Percentiles rank a stretch among this genome's conserved stretches.
These are phyloP conservation scores for Claviceps sorghi DNA, from an alignment of 2,329 filamentous ascomycete species.

Conservation along the genomic window DNA sequence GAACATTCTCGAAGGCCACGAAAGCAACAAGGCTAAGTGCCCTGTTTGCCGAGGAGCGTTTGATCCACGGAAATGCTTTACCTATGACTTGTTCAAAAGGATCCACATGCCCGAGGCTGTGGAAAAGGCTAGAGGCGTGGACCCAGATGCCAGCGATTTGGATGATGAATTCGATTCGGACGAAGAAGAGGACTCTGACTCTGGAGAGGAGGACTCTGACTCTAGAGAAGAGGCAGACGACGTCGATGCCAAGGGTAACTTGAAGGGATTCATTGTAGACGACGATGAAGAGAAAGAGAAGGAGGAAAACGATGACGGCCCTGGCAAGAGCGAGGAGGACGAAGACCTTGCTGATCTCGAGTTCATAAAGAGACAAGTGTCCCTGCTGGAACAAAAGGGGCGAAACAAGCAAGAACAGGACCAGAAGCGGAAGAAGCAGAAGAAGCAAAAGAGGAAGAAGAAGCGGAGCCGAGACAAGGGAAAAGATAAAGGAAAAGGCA, in stretches of 20 bases:
- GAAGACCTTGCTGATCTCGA: slow-evolving; percentile 8
- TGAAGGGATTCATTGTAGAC: slow-evolving; percentile 19
- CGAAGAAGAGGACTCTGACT: slow-evolving; percentile 1
- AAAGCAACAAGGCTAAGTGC: slow-evolving; percentile 46
- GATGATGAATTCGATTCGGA: slow-evolving; percentile 17
- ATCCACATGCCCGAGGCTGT: slow-evolving; percentile 48
- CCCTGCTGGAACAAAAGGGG: background rate
- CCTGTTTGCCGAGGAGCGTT: slow-evolving; percentile 60
- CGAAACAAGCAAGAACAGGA: background rate
- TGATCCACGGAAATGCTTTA: slow-evolving; percentile 55
- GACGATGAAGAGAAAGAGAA: slow-evolving; percentile 17
- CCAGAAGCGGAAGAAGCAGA: background rate
- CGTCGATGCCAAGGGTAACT: slow-evolving; percentile 15
- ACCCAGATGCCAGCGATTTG: slow-evolving; percentile 18
- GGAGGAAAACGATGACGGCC: background rate
- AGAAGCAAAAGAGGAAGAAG: background rate
- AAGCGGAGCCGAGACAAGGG: slow-evolving; percentile 9
- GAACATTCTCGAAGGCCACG: slow-evolving; percentile 44
- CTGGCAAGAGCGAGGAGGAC: slow-evolving; percentile 7
- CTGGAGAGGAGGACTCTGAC: slow-evolving; percentile 12
- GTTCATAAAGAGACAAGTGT: slow-evolving; percentile 9
- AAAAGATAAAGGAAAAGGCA: slow-evolving; percentile 22
- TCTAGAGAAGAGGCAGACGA: slow-evolving; percentile 20
- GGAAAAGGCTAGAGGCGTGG: slow-evolving; percentile 23
- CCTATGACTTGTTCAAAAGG: slow-evolving; percentile 58